These are phyloP conservation scores for Cercophora scortea DNA, from an alignment of 495 filamentous ascomycete species.

Conservation along the genomic window DNA sequence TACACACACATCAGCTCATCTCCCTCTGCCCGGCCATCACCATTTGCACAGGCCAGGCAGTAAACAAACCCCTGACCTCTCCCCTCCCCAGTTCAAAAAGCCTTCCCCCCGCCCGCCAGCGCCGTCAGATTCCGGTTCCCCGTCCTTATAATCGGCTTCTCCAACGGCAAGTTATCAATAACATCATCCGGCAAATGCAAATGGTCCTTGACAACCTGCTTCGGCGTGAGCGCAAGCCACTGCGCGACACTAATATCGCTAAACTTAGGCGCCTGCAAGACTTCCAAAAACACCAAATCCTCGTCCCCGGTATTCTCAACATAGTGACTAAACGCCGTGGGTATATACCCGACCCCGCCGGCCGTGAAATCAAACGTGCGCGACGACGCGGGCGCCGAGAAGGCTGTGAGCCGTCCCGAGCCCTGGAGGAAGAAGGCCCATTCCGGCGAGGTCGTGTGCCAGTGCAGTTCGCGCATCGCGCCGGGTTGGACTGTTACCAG, in stretches of 20 bases:
- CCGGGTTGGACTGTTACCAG: constrained; percentile 61
- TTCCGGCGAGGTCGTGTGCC: constrained; percentile 68
- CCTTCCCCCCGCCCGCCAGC: constrained; percentile 22
- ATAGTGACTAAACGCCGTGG: constrained; percentile 57
- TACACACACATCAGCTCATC: too few relatives aligned
- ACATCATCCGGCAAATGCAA: constrained; percentile 48
- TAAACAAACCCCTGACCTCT: too few relatives aligned
- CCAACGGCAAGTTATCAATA: constrained; percentile 47
- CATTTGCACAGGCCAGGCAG: too few relatives aligned
- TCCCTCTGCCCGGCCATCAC: too few relatives aligned
- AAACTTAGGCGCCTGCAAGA: constrained; percentile 60
- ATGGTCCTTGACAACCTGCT: constrained; percentile 57
- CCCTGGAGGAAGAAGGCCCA: constrained; percentile 72
- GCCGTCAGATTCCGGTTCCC: constrained; percentile 33
- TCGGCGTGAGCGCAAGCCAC: constrained; percentile 56
- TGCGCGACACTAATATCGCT: constrained; percentile 56
- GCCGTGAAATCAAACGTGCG: constrained; percentile 68
- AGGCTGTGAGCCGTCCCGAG: constrained; percentile 58
- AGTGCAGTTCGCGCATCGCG: constrained; percentile 72
- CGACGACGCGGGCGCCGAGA: constrained; percentile 46
- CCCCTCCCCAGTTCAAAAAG: constrained; percentile 10
- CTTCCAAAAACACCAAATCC: constrained; percentile 62
- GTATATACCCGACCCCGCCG: constrained; percentile 69
- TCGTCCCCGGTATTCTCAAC: constrained; percentile 66
- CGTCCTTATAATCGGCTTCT: constrained; percentile 53